A percentile compares a stretch with the other conserved stretches of the same genome.
Conservation (phyloP, 352 stramenopile genomes). For the Aphanomyces invadans region DNA sequence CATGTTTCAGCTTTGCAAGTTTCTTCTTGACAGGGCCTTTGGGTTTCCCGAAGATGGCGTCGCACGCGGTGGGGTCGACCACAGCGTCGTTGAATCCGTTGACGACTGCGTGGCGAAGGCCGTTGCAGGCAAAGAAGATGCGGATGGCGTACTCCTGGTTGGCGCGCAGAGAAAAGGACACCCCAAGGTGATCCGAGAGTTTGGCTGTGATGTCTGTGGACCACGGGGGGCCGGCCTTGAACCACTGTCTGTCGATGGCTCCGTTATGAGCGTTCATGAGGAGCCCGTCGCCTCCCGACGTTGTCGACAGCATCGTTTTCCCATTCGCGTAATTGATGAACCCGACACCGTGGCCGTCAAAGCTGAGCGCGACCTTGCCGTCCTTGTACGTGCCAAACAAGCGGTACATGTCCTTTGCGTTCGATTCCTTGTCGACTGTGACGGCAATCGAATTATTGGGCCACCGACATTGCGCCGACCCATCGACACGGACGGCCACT, state of each 20-base stretch:
- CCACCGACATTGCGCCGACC: constrained; percentile 63
- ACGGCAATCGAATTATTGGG: constrained; percentile 51
- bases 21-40: constrained; percentile 6
- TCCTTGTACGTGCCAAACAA: constrained; percentile 66
- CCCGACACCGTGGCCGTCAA: constrained; percentile 51
- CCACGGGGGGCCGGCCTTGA: background rate
- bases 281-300: constrained; percentile 48
- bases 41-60: constrained; percentile 10
- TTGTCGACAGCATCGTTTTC: constrained; percentile 64
- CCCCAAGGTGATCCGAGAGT: constrained; percentile 13
- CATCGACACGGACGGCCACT: constrained; percentile 48
- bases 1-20: constrained; percentile 7
- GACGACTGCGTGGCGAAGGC: background rate
- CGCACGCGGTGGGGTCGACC: background rate
- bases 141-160: background rate
- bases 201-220: background rate
- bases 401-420: constrained; percentile 45
- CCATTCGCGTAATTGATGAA: constrained; percentile 78
- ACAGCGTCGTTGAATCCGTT: constrained; percentile 17
- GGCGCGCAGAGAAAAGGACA: background rate
- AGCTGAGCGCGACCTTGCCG: constrained; percentile 52
- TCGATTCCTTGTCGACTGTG: constrained; percentile 54
- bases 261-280: constrained; percentile 40
- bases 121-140: constrained; percentile 13
- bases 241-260: constrained; percentile 56